A percentile compares a stretch with the other conserved stretches of the same genome.
phyloP scores from a whole-genome alignment of 2,329 filamentous ascomycete genomes.

The Neonectria coccinea region DNA sequence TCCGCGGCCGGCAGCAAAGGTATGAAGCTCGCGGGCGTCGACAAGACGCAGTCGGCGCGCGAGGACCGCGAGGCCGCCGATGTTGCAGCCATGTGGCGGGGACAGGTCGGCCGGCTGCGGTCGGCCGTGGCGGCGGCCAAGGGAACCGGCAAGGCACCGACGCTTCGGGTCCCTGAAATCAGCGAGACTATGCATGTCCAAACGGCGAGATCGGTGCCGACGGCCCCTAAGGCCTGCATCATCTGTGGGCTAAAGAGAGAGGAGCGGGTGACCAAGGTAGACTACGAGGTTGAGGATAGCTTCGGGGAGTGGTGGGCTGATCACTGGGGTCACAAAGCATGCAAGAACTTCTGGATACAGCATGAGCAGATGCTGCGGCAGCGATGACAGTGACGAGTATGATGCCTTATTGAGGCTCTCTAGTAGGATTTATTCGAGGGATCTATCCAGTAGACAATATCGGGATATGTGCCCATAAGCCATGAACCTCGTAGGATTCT shows the following conservation, averaged over 20 bases:
- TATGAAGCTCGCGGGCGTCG: slow-evolving; percentile 91
- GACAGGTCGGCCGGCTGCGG: slow-evolving; percentile 79
- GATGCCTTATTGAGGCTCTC: background rate
- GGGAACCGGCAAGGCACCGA: slow-evolving; percentile 61
- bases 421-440: background rate
- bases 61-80: slow-evolving; percentile 89
- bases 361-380: slow-evolving; percentile 78
- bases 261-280: slow-evolving; percentile 81
- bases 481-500: background rate
- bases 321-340: slow-evolving; percentile 84
- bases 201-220: slow-evolving; percentile 78
- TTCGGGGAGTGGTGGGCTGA: slow-evolving; percentile 98
- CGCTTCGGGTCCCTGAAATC: slow-evolving; percentile 76
- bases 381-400: slow-evolving; percentile 58
- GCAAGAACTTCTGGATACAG: slow-evolving; percentile 86
- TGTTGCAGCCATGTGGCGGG: slow-evolving; percentile 79
- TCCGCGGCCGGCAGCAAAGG: slow-evolving; percentile 80
- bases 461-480: background rate
- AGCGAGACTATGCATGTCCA: slow-evolving; percentile 75
- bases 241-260: slow-evolving; percentile 90
- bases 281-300: slow-evolving; percentile 83
- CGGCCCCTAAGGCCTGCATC: slow-evolving; percentile 80
- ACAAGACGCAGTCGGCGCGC: slow-evolving; percentile 82
- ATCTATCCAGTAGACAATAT: background rate
- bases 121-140: slow-evolving; percentile 77